Percentiles rank a stretch among this genome's conserved stretches.
Evolutionary conservation across 768 basidiomycete genomes (phyloP).

Genomic region (Paxillus rubicundulus): DNA sequence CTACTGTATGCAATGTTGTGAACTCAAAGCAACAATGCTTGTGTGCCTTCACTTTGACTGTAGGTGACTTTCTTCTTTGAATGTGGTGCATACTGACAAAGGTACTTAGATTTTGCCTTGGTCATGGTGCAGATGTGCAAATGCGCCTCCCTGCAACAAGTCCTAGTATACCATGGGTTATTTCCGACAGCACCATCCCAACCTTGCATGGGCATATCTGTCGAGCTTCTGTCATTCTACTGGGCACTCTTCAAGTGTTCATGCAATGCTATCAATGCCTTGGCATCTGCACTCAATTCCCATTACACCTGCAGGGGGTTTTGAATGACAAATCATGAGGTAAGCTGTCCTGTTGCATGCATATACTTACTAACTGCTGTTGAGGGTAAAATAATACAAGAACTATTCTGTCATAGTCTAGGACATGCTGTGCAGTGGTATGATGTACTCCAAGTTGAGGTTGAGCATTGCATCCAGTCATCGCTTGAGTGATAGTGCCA

Average conservation of each 20-base stretch:
- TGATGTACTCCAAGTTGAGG: conserved; percentile 13
- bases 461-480: conserved; percentile 16
- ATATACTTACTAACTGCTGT: background rate
- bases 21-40: background rate
- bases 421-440: conserved; percentile 30
- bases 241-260: conserved; percentile 34
- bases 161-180: conserved; percentile 30
- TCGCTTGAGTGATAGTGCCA: conserved; percentile 2
- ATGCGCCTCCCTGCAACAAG: conserved; percentile 20
- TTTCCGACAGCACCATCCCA: conserved; percentile 31
- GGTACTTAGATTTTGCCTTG: conserved; percentile 12
- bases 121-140: conserved; percentile 17
- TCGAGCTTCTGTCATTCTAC: conserved; percentile 35
- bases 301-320: conserved; percentile 14
- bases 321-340: conserved; percentile 1
- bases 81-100: background rate
- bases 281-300: background rate
- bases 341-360: conserved; percentile 21
- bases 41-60: background rate
- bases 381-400: conserved; percentile 23
- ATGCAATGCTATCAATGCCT: conserved; percentile 26
- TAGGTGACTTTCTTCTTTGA: background rate
- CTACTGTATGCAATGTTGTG: background rate
- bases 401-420: conserved; percentile 33
- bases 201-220: conserved; percentile 17